Percentiles rank a stretch among this genome's conserved stretches.
phyloP scores from a whole-genome alignment of 345 rosid species.

The Cardiospermum halicacabum region DNA sequence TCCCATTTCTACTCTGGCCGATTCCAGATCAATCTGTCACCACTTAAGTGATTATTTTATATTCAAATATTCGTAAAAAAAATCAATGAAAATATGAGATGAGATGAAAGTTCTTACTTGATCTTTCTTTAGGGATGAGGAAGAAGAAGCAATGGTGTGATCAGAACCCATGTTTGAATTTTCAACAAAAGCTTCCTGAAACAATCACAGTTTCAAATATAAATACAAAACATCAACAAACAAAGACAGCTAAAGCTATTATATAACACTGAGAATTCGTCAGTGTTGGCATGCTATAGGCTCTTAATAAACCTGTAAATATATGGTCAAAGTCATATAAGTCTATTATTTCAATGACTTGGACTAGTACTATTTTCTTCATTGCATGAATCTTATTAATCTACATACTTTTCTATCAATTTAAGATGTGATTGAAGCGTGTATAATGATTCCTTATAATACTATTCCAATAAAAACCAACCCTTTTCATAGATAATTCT shows the following conservation, averaged over 20 bases:
- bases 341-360: slow-evolving; percentile 12
- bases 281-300: not conserved
- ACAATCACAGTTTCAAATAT: not conserved
- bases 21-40: slow-evolving; percentile 39
- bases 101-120: slow-evolving; percentile 14
- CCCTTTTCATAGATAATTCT: too few relatives aligned
- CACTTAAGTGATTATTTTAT: too few relatives aligned
- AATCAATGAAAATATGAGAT: not conserved
- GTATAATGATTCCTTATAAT: too few relatives aligned
- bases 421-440: too few relatives aligned
- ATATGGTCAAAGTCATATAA: not conserved
- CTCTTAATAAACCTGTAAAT: not conserved
- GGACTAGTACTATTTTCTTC: not conserved
- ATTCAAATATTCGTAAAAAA: too few relatives aligned
- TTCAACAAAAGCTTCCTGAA: slow-evolving; percentile 16
- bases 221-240: not conserved
- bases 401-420: too few relatives aligned
- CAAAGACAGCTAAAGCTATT: not conserved
- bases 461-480: too few relatives aligned
- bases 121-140: slow-evolving; percentile 17
- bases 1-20: slow-evolving; percentile 64
- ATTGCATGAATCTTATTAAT: too few relatives aligned
- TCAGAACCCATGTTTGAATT: slow-evolving; percentile 16
- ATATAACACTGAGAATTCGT: too few relatives aligned
- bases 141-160: slow-evolving; percentile 19